Conservation (phyloP, 441 rosid genomes). For the Omphalea diandra region DNA sequence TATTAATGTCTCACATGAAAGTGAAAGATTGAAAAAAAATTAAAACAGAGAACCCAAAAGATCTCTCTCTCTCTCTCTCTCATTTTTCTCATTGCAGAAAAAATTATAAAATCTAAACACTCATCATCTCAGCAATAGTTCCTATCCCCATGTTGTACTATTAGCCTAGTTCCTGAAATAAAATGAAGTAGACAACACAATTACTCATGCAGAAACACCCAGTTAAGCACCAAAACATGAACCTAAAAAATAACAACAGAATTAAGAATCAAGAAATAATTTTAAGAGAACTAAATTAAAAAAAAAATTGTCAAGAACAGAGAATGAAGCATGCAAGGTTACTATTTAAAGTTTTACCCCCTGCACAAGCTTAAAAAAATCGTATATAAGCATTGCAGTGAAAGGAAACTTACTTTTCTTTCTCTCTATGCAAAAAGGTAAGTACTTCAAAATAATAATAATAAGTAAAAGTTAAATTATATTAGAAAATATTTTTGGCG, state of each 20-base stretch:
- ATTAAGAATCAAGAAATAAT: not conserved
- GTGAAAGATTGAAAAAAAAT: constrained; percentile 19
- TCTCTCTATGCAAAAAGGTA: not conserved
- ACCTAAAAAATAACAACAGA: not conserved
- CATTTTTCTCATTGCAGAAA: not conserved
- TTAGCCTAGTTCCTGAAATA: constrained; percentile 1
- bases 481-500: no score
- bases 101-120: not conserved
- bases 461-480: not conserved
- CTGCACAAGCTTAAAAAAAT: not conserved
- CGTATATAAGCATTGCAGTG: not conserved
- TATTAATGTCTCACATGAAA: constrained; percentile 19
- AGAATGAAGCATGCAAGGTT: constrained; percentile 10
- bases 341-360: not conserved
- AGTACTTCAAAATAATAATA: not conserved
- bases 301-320: not conserved
- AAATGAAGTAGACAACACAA: constrained; percentile 18
- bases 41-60: constrained; percentile 9
- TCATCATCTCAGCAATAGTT: not conserved
- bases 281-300: not conserved
- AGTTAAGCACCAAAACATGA: not conserved
- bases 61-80: not conserved
- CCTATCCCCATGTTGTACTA: not conserved
- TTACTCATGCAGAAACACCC: not conserved
- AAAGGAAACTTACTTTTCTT: not conserved